These are phyloP conservation scores for Omphalea diandra DNA, from an alignment of 441 rosid species.

Conservation along the genomic window DNA sequence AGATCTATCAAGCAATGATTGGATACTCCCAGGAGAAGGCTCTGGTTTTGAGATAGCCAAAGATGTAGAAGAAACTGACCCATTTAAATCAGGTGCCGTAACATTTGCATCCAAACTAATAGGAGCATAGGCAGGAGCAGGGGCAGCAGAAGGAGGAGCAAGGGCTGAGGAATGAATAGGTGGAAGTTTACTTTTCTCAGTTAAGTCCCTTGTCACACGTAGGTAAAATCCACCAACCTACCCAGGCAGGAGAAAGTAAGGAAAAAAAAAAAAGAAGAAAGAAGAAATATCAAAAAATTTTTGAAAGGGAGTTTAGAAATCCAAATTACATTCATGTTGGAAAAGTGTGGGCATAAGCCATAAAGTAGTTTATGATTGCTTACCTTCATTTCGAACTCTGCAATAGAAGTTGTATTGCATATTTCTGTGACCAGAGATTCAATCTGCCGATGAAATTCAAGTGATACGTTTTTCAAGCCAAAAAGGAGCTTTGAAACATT, in stretches of 20 bases:
- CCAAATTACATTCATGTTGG: conserved; percentile 15
- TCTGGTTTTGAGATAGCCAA: conserved; percentile 53
- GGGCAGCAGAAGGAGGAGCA: conserved; percentile 28
- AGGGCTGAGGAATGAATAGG: conserved; percentile 38
- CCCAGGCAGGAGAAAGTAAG: conserved; percentile 23
- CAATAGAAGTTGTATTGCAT: conserved; percentile 64
- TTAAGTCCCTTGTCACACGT: conserved; percentile 51
- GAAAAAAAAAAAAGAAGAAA: conserved; percentile 8
- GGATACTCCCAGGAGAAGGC: conserved; percentile 37
- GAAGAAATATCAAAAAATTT: conserved; percentile 3
- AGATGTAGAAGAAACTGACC: conserved; percentile 56
- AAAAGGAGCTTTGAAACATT: neutral
- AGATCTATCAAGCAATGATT: conserved; percentile 52
- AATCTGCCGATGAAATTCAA: conserved; percentile 45
- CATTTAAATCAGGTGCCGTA: conserved; percentile 37
- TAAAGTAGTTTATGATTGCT: conserved; percentile 19
- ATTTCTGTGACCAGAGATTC: conserved; percentile 66
- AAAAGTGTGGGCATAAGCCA: neutral
- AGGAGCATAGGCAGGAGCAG: conserved; percentile 31
- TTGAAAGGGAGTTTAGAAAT: neutral
- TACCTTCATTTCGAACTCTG: conserved; percentile 85
- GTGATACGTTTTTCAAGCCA: conserved; percentile 3
- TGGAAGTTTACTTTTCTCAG: conserved; percentile 34
- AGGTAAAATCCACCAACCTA: conserved; percentile 82
- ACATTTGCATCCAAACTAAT: conserved; percentile 30